Evolutionary conservation across 1,284 basidiomycete species (phyloP).

Genomic region (Phylloboletellus chloephorus): DNA sequence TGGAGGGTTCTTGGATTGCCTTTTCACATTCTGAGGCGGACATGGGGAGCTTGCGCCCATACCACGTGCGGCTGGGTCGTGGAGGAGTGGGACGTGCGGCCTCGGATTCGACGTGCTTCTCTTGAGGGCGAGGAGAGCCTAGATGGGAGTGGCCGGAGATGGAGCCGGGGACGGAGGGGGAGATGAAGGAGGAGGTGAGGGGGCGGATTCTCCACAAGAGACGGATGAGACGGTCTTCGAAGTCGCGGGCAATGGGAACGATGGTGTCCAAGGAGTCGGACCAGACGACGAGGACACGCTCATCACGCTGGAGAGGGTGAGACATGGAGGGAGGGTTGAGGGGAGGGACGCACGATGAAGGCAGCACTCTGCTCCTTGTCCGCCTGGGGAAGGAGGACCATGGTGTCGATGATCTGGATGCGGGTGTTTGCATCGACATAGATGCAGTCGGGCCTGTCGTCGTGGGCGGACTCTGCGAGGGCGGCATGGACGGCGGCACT

Average conservation of each 20-base stretch:
- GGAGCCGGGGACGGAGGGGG: slow-evolving; percentile 25
- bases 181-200: slow-evolving; percentile 14
- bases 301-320: slow-evolving; percentile 50
- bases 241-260: slow-evolving; percentile 64
- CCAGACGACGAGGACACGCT: slow-evolving; percentile 75
- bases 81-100: slow-evolving; percentile 14
- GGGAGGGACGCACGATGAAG: slow-evolving; percentile 57
- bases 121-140: slow-evolving; percentile 8
- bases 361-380: slow-evolving; percentile 83
- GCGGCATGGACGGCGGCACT: slow-evolving; percentile 77
- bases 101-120: slow-evolving; percentile 18
- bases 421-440: slow-evolving; percentile 67
- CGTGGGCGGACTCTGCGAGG: slow-evolving; percentile 45
- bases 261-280: slow-evolving; percentile 67
- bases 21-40: slow-evolving; percentile 42
- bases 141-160: slow-evolving; percentile 26
- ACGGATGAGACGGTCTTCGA: slow-evolving; percentile 76
- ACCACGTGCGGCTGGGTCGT: slow-evolving; percentile 31
- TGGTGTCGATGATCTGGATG: slow-evolving; percentile 65
- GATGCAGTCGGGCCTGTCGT: slow-evolving; percentile 46
- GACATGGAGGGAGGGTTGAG: not conserved
- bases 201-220: slow-evolving; percentile 60
- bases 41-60: slow-evolving; percentile 27
- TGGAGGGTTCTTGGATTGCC: slow-evolving; percentile 34
- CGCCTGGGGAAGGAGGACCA: slow-evolving; percentile 65